phyloP scores from a whole-genome alignment of 139 green algal species.

The Dunaliella primolecta region DNA sequence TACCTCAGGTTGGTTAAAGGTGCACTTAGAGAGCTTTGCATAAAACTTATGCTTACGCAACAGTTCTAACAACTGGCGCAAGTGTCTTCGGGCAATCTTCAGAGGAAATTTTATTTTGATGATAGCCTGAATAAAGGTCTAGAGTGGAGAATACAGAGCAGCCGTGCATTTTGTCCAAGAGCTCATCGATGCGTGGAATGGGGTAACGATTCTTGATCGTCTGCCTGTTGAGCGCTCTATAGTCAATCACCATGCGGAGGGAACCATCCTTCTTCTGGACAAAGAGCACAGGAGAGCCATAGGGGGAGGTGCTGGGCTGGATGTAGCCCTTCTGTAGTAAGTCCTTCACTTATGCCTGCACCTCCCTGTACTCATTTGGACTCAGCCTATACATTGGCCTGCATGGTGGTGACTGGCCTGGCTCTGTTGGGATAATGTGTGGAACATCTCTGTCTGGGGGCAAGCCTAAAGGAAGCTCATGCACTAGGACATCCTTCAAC shows the following conservation, averaged over 20 bases:
- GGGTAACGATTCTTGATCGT: constrained; percentile 28
- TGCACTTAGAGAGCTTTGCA: constrained; percentile 26
- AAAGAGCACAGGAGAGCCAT: constrained; percentile 16
- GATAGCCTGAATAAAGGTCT: constrained; percentile 35
- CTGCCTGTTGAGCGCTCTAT: neutral
- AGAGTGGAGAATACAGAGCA: constrained; percentile 32
- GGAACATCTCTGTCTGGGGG: constrained; percentile 5
- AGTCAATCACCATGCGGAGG: constrained; percentile 18
- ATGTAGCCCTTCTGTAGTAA: constrained; percentile 12
- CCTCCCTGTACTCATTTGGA: neutral
- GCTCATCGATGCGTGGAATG: constrained; percentile 44
- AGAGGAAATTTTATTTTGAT: constrained; percentile 4
- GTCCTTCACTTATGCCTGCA: constrained; percentile 1
- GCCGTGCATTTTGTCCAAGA: constrained; percentile 32
- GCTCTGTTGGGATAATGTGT: constrained; percentile 17
- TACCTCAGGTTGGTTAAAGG: constrained; percentile 20
- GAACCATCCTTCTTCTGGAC: constrained; percentile 12
- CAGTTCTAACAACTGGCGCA: constrained; percentile 23
- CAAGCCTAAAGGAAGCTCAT: neutral
- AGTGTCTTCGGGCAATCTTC: constrained; percentile 22
- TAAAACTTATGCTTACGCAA: constrained; percentile 13
- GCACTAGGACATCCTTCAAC: constrained; percentile 1
- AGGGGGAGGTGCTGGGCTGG: constrained; percentile 4
- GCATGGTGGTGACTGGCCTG: constrained; percentile 2
- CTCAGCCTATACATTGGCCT: constrained; percentile 9